Evolutionary conservation across 148 eudicot genomes (phyloP).

Genomic region (Euryodendron excelsum): DNA sequence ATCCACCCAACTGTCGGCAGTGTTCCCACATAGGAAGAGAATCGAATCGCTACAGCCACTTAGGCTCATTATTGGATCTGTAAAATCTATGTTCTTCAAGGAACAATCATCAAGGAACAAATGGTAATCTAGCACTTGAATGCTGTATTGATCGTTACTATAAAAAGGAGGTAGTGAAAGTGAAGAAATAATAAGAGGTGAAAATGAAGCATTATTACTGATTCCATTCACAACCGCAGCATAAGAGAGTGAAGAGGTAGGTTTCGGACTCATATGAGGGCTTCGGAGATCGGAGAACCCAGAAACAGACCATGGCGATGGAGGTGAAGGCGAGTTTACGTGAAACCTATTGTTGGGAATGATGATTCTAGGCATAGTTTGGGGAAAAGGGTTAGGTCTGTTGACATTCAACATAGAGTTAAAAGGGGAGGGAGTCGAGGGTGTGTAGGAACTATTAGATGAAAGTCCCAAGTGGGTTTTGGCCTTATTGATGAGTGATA

Average conservation of each 20-base stretch:
- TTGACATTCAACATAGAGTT: constrained; percentile 33
- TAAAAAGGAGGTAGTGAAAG: constrained; percentile 24
- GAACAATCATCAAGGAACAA: constrained; percentile 35
- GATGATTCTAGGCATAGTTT: constrained; percentile 38
- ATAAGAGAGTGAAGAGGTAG: constrained; percentile 37
- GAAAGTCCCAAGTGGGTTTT: constrained; percentile 43
- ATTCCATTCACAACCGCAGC: constrained; percentile 57
- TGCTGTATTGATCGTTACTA: constrained; percentile 18
- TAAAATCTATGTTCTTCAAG: constrained; percentile 33
- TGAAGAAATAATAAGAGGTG: constrained; percentile 25
- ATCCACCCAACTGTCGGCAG: constrained; percentile 9
- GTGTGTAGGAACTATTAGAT: constrained; percentile 46
- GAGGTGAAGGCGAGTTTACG: constrained; percentile 41
- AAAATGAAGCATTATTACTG: constrained; percentile 24
- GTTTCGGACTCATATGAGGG: constrained; percentile 35
- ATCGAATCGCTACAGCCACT: constrained; percentile 45
- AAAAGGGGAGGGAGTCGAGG: constrained; percentile 22
- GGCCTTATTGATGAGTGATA: constrained; percentile 46
- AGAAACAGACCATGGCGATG: constrained; percentile 58
- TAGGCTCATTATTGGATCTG: constrained; percentile 48
- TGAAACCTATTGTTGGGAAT: constrained; percentile 48
- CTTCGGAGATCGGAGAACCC: constrained; percentile 35
- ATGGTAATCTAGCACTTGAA: constrained; percentile 25
- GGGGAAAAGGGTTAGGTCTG: constrained; percentile 48
- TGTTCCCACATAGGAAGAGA: constrained; percentile 34